Percentiles rank a stretch among this genome's conserved stretches.
Conservation (phyloP, 768 basidiomycete species). For the Mrakia blollopis region DNA sequence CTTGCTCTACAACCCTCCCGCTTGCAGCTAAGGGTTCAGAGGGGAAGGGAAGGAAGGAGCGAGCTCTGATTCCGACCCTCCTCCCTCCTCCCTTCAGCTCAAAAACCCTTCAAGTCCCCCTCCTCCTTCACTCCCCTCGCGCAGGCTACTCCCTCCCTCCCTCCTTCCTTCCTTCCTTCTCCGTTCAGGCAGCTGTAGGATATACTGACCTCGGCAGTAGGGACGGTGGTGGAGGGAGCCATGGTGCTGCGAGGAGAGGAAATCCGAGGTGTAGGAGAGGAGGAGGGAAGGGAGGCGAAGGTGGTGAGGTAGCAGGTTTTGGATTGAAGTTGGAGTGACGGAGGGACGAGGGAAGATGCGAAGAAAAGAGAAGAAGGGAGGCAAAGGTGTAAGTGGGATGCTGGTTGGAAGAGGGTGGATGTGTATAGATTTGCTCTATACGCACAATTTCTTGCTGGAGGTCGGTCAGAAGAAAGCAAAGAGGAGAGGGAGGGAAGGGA, state of each 20-base stretch:
- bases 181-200: not conserved
- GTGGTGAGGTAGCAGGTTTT: not conserved
- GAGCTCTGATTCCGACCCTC: not conserved
- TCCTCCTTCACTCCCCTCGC: not conserved
- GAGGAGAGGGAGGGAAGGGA: not conserved
- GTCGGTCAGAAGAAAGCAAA: not conserved
- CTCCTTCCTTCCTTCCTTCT: not conserved
- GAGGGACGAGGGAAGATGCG: not conserved
- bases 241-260: conserved; percentile 9
- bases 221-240: conserved; percentile 34
- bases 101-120: not conserved
- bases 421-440: not conserved
- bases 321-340: not conserved
- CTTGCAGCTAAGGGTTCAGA: not conserved
- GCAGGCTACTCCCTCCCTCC: not conserved
- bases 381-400: not conserved
- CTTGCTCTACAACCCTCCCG: not conserved
- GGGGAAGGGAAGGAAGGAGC: not conserved
- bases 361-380: not conserved
- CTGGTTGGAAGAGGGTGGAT: no score
- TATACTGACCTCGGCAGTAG: conserved; percentile 32
- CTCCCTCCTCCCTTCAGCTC: not conserved
- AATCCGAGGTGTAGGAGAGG: not conserved
- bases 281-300: no score
- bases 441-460: conserved; percentile 4